phyloP scores from a whole-genome alignment of 306 rosid genomes.

The Casuarina glauca region DNA sequence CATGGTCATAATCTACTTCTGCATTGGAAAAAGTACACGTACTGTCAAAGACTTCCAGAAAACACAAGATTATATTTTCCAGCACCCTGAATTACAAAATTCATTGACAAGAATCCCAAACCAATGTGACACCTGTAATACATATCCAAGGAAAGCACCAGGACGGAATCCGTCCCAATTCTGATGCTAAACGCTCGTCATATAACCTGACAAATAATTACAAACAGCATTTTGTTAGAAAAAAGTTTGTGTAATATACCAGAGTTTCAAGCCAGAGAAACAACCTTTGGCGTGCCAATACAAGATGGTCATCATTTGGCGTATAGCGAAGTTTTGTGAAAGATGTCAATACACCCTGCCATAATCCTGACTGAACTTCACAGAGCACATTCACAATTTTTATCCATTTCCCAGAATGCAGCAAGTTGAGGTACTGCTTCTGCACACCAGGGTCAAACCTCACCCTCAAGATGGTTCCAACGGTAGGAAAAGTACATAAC shows the following conservation, averaged over 20 bases:
- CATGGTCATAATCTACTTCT: constrained; percentile 42
- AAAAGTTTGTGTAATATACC: not conserved
- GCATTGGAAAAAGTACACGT: constrained; percentile 18
- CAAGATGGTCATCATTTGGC: constrained; percentile 38
- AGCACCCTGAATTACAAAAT: not conserved
- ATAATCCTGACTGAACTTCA: constrained; percentile 52
- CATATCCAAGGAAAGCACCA: constrained; percentile 38
- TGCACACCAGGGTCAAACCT: constrained; percentile 31
- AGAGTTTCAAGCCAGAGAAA: constrained; percentile 20
- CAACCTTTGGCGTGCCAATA: constrained; percentile 55
- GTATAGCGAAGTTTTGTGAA: constrained; percentile 50
- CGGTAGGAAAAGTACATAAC: constrained; percentile 45
- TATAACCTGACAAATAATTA: constrained; percentile 40
- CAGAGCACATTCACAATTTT: constrained; percentile 48
- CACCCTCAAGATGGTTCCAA: constrained; percentile 64
- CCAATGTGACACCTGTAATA: constrained; percentile 53
- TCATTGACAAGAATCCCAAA: constrained; percentile 17
- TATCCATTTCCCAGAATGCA: constrained; percentile 52
- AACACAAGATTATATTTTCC: not conserved
- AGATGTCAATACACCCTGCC: constrained; percentile 51
- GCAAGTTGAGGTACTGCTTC: constrained; percentile 27
- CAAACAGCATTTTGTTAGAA: not conserved
- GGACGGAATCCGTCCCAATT: constrained; percentile 34
- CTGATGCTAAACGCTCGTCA: constrained; percentile 35
- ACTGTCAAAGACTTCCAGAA: constrained; percentile 19